Evolutionary conservation across 2,329 filamentous ascomycete species (phyloP).

Genomic region (Exserohilum turcica): DNA sequence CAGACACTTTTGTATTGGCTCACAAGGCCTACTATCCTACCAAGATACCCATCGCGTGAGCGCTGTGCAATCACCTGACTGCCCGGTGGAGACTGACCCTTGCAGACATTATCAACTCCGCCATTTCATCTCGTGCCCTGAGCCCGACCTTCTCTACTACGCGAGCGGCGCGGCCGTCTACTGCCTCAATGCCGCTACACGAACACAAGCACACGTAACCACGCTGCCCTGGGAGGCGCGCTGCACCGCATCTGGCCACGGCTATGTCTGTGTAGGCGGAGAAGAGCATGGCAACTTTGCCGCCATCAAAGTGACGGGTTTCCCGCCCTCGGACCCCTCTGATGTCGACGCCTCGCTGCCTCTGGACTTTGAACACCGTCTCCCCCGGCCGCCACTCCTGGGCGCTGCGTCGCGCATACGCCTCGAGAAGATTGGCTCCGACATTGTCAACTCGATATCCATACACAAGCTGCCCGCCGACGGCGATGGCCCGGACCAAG

Average conservation of each 20-base stretch:
- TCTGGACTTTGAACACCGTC: slow-evolving; percentile 51
- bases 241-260: slow-evolving; percentile 83
- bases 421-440: slow-evolving; percentile 64
- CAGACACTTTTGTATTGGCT: slow-evolving; percentile 52
- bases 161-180: slow-evolving; percentile 70
- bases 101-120: slow-evolving; percentile 84
- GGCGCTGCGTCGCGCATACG: slow-evolving; percentile 49
- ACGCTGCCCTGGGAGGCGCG: slow-evolving; percentile 71
- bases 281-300: slow-evolving; percentile 83
- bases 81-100: slow-evolving; percentile 16
- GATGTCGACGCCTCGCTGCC: slow-evolving; percentile 65
- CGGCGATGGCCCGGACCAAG: slow-evolving; percentile 56
- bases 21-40: slow-evolving; percentile 55
- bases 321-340: slow-evolving; percentile 48
- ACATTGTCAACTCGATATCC: slow-evolving; percentile 70
- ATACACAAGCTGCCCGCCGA: slow-evolving; percentile 60
- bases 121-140: slow-evolving; percentile 82
- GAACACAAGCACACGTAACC: slow-evolving; percentile 75
- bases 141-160: slow-evolving; percentile 81
- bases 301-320: slow-evolving; percentile 67
- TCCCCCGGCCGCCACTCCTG: slow-evolving; percentile 48
- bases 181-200: slow-evolving; percentile 65
- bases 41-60: slow-evolving; percentile 56
- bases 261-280: slow-evolving; percentile 90
- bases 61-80: background rate